Percentiles rank a stretch among this genome's conserved stretches.
phyloP scores from a whole-genome alignment of 768 basidiomycete genomes.

The Termitomyces sp. region DNA sequence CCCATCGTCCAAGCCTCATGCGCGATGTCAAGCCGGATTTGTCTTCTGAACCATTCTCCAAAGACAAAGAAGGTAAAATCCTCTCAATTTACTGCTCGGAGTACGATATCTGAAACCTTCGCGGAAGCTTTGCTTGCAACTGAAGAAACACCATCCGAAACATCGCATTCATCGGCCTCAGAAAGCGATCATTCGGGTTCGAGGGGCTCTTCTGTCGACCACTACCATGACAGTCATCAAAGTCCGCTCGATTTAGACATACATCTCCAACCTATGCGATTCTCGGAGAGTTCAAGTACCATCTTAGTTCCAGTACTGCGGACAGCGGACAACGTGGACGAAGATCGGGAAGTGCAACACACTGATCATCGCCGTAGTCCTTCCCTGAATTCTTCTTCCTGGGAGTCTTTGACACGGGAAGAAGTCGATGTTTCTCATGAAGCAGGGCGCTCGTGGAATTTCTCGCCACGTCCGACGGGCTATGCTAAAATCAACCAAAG shows the following conservation, averaged over 20 bases:
- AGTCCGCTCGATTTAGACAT: not conserved
- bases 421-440: not conserved
- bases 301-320: not conserved
- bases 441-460: not conserved
- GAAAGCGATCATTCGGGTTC: not conserved
- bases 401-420: not conserved
- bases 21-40: not conserved
- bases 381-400: not conserved
- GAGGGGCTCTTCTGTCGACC: not conserved
- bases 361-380: not conserved
- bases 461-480: not conserved
- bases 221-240: not conserved
- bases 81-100: too few species aligned
- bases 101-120: not conserved
- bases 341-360: not conserved
- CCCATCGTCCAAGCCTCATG: not conserved
- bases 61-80: conserved; percentile 1
- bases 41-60: not conserved
- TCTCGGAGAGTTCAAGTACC: not conserved
- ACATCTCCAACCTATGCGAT: conserved; percentile 2
- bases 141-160: not conserved
- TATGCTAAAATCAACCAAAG: not conserved
- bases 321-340: not conserved
- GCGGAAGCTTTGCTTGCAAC: not conserved
- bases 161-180: not conserved